These are phyloP conservation scores for Nepenthes gracilis DNA, from an alignment of 148 eudicot species.

Conservation along the genomic window DNA sequence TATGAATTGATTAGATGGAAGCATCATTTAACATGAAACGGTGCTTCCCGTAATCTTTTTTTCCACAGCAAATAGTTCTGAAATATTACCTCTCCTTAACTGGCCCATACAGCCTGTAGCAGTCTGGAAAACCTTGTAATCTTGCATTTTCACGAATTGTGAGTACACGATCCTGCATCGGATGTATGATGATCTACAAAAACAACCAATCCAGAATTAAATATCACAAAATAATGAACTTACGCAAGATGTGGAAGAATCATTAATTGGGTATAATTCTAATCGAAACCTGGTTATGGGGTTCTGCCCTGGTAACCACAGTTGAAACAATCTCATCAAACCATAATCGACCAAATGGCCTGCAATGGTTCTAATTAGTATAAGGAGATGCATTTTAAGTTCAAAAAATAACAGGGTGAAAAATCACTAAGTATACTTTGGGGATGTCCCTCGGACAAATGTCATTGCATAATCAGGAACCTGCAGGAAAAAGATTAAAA, in stretches of 20 bases:
- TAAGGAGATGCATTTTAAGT: background rate
- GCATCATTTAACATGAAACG: too few relatives aligned
- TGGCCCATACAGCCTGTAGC: conserved; percentile 27
- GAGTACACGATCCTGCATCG: conserved; percentile 38
- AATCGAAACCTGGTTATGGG: conserved; percentile 53
- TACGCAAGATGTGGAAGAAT: background rate
- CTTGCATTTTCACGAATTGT: conserved; percentile 44
- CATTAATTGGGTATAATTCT: background rate
- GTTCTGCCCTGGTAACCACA: conserved; percentile 80
- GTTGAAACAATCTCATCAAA: conserved; percentile 84
- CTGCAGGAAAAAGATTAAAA: conserved; percentile 16
- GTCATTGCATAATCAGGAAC: conserved; percentile 78
- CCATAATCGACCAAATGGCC: conserved; percentile 89
- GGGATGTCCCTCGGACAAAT: conserved; percentile 45
- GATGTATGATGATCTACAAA: conserved; percentile 25
- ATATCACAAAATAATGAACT: background rate
- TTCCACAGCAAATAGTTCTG: too few relatives aligned
- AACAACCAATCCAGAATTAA: background rate
- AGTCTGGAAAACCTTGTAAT: conserved; percentile 40
- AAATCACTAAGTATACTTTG: conserved; percentile 29
- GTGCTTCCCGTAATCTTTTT: too few relatives aligned
- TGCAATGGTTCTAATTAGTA: conserved; percentile 8
- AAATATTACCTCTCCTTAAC: conserved; percentile 25
- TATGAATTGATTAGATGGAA: too few relatives aligned
- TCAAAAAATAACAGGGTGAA: background rate